A percentile compares a stretch with the other conserved stretches of the same genome.
phyloP scores from a whole-genome alignment of 192 early-diverging fungal genomes.

The Pilaira anomala region DNA sequence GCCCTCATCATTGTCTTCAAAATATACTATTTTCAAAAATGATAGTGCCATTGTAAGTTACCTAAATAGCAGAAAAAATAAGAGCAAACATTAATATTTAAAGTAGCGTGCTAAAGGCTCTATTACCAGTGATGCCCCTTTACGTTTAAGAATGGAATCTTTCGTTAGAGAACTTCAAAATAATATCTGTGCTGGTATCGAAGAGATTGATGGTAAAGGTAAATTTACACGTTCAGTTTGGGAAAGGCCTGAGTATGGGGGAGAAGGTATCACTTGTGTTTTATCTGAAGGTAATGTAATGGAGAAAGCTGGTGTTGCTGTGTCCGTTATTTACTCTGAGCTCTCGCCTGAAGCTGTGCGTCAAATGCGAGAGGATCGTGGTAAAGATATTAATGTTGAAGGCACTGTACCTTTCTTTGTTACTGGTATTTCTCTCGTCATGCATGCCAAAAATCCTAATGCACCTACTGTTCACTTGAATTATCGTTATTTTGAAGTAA shows the following conservation, averaged over 20 bases:
- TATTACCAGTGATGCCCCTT: slow-evolving; percentile 45
- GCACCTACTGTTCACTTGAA: slow-evolving; percentile 96
- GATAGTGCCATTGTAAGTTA: too few relatives aligned
- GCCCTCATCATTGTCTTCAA: slow-evolving; percentile 4
- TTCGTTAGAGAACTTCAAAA: slow-evolving; percentile 75
- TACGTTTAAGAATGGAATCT: slow-evolving; percentile 78
- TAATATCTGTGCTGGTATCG: slow-evolving; percentile 64
- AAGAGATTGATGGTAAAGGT: slow-evolving; percentile 54
- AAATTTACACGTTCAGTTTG: slow-evolving; percentile 78
- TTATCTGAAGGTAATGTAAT: slow-evolving; percentile 87
- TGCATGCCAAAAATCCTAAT: slow-evolving; percentile 92
- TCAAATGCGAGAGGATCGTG: slow-evolving; percentile 84
- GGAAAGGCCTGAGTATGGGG: slow-evolving; percentile 81
- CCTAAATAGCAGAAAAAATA: too few relatives aligned
- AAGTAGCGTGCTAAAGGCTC: slow-evolving; percentile 31
- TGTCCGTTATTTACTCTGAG: slow-evolving; percentile 84
- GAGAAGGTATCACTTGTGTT: slow-evolving; percentile 88
- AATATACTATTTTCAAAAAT: background rate
- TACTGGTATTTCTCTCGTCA: slow-evolving; percentile 86
- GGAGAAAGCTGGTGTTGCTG: slow-evolving; percentile 95
- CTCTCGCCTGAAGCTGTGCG: slow-evolving; percentile 63
- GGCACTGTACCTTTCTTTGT: slow-evolving; percentile 76
- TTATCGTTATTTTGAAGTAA: slow-evolving; percentile 96
- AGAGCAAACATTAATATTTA: background rate
- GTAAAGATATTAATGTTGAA: slow-evolving; percentile 55